Evolutionary conservation across 352 stramenopile species (phyloP).

Genomic region (Globisporangium emineosum): DNA sequence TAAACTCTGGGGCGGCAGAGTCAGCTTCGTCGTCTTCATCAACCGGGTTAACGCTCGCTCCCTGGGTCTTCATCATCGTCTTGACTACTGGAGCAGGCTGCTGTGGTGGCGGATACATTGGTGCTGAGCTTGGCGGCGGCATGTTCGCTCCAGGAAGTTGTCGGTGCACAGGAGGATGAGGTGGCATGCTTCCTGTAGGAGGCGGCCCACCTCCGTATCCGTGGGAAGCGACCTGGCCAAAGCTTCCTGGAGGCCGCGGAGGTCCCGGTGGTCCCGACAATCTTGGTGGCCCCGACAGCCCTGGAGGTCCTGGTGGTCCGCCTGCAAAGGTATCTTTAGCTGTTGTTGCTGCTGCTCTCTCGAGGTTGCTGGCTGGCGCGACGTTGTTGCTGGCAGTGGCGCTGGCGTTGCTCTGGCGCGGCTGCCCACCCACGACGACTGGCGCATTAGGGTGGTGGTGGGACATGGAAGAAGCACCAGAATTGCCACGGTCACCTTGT

Average conservation of each 20-base stretch:
- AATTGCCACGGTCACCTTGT: conserved; percentile 42
- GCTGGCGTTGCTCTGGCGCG: neutral
- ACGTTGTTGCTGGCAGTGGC: neutral
- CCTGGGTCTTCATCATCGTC: neutral
- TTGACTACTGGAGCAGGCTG: neutral
- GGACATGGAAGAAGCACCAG: conserved; percentile 44
- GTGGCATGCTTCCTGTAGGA: conserved; percentile 1
- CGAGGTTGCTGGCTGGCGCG: neutral
- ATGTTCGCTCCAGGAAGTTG: neutral
- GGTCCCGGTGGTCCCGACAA: neutral
- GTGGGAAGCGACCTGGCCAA: conserved; percentile 4
- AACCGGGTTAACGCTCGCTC: conserved; percentile 10
- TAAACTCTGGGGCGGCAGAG: conserved; percentile 58
- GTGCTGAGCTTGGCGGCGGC: neutral
- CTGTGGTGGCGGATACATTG: neutral
- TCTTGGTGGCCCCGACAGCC: neutral
- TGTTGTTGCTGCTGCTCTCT: conserved; percentile 4
- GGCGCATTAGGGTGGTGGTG: conserved; percentile 20
- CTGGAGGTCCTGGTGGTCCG: conserved; percentile 1
- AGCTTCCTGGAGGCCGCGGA: conserved; percentile 10
- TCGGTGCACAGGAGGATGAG: neutral
- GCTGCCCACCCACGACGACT: neutral
- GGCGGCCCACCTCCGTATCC: conserved; percentile 3
- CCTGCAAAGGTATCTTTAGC: conserved; percentile 15
- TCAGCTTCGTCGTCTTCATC: conserved; percentile 66